Conservation (phyloP, 345 rosid genomes). For the Hirschfeldia incana region DNA sequence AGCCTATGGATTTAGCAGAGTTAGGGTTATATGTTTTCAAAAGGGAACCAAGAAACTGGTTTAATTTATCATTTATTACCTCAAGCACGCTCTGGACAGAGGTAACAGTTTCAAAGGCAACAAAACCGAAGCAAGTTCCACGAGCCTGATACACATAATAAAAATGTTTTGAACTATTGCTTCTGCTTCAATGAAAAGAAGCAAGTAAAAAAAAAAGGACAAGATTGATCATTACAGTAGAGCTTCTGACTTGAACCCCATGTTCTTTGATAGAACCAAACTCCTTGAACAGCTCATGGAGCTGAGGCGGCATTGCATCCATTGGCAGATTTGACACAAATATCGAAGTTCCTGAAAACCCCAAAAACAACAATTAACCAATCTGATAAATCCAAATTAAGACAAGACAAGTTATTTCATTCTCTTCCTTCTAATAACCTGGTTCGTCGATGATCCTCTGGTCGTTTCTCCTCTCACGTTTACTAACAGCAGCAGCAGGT, state of each 20-base stretch:
- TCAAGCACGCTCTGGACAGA: constrained; percentile 39
- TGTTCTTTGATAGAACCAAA: constrained; percentile 69
- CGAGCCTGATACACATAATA: constrained; percentile 15
- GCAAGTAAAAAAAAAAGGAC: background rate
- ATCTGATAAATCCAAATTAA: background rate
- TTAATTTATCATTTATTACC: constrained; percentile 11
- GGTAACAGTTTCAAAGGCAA: constrained; percentile 31
- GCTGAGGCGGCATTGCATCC: constrained; percentile 65
- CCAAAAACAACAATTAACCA: background rate
- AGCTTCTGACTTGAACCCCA: constrained; percentile 86
- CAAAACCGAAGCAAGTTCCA: constrained; percentile 31
- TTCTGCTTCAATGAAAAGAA: background rate
- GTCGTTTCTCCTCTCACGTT: constrained; percentile 6
- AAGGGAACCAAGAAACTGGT: background rate
- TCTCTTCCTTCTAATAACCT: constrained; percentile 30
- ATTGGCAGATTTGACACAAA: constrained; percentile 69
- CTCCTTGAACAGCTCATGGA: constrained; percentile 61
- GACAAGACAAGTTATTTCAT: background rate
- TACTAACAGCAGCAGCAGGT: constrained; percentile 33
- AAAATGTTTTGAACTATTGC: background rate
- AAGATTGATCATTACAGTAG: background rate
- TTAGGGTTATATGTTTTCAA: background rate
- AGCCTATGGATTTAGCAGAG: constrained; percentile 30
- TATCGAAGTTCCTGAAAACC: constrained; percentile 60
- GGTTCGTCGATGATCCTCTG: constrained; percentile 31